phyloP scores from a whole-genome alignment of 2,329 filamentous ascomycete genomes.

The Aspergillus fijiensis region DNA sequence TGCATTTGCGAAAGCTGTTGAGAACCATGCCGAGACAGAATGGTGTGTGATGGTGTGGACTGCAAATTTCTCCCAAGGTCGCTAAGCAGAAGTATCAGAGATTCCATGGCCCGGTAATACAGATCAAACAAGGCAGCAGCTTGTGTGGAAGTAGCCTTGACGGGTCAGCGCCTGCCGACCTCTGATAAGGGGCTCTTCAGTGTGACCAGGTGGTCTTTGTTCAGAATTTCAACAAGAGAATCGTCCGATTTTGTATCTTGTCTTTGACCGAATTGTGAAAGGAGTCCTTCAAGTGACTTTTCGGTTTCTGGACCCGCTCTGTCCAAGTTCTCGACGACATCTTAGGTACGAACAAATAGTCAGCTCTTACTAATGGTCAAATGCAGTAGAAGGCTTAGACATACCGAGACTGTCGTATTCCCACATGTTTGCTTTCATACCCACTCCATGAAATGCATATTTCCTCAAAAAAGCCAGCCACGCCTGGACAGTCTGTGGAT shows the following conservation, averaged over 20 bases:
- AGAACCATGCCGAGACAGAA: no score
- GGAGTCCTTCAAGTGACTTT: slow-evolving; percentile 40
- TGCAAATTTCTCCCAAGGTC: neutral
- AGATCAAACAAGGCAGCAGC: slow-evolving; percentile 8
- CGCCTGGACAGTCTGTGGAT: slow-evolving; percentile 81
- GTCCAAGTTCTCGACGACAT: slow-evolving; percentile 45
- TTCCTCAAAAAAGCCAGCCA: slow-evolving; percentile 93
- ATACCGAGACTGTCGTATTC: slow-evolving; percentile 74
- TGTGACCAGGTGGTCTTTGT: slow-evolving; percentile 38
- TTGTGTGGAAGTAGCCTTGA: neutral
- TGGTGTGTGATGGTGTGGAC: neutral
- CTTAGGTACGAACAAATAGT: slow-evolving; percentile 22
- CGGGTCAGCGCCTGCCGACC: slow-evolving; percentile 27
- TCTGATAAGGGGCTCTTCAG: slow-evolving; percentile 37
- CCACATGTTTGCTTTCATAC: slow-evolving; percentile 98
- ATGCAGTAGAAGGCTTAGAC: slow-evolving; percentile 13
- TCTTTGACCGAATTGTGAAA: slow-evolving; percentile 44
- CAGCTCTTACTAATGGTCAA: neutral
- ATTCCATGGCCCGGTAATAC: neutral
- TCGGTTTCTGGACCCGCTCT: slow-evolving; percentile 37
- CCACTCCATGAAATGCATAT: slow-evolving; percentile 91
- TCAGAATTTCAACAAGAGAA: slow-evolving; percentile 36
- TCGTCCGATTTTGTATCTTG: slow-evolving; percentile 29
- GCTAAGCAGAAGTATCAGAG: neutral
- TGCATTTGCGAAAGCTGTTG: neutral